These are phyloP conservation scores for Wickerhamiella occidentalis DNA, from an alignment of 805 yeast species.

Conservation along the genomic window DNA sequence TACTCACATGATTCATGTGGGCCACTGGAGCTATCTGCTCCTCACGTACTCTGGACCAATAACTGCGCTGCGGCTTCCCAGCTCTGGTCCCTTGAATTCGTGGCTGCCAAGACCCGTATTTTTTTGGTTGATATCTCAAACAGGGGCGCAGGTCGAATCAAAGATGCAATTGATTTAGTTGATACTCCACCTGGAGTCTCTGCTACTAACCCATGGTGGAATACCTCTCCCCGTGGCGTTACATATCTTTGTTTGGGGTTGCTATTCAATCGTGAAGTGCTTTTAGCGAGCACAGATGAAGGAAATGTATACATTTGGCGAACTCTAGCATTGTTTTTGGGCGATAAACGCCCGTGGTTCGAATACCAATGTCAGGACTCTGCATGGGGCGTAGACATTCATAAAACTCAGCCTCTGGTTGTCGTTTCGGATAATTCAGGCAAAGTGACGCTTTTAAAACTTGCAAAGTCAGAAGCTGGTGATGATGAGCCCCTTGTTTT, in stretches of 20 bases:
- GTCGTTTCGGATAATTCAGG: conserved; percentile 7
- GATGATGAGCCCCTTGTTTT: neutral
- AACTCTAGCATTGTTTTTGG: neutral
- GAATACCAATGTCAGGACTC: neutral
- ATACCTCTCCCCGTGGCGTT: conserved; percentile 1
- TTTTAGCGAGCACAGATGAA: neutral
- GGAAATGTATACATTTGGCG: conserved; percentile 6
- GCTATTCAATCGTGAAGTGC: conserved; percentile 2
- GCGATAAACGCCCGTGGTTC: neutral
- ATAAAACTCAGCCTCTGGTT: neutral
- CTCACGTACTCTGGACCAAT: conserved; percentile 2
- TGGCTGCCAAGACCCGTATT: conserved; percentile 2
- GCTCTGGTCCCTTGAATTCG: conserved; percentile 8
- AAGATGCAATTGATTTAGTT: neutral
- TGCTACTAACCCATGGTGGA: conserved; percentile 4
- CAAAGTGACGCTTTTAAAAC: neutral
- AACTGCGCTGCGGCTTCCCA: conserved; percentile 4
- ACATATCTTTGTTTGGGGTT: neutral
- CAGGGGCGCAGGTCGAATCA: neutral
- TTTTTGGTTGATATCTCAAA: neutral
- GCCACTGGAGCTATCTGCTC: neutral
- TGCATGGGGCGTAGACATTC: conserved; percentile 10
- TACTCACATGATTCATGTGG: neutral
- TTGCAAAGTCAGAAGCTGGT: neutral
- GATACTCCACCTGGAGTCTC: neutral